Conservation (phyloP, 257 asterid genomes). For the Forsythia suspensa region DNA sequence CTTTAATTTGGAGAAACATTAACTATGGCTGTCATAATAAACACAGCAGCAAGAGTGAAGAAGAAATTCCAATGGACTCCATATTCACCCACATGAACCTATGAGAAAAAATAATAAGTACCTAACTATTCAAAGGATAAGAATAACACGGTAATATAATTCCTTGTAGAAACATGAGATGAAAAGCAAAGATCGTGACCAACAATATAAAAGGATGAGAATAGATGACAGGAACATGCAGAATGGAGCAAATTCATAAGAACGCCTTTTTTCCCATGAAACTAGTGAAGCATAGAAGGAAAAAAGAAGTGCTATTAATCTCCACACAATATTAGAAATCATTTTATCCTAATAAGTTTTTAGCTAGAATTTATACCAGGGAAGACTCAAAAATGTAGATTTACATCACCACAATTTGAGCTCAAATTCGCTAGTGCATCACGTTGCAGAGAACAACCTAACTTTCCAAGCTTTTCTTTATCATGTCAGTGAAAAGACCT, state of each 20-base stretch:
- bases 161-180: conserved; percentile 6
- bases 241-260: conserved; percentile 10
- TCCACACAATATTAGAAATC: too few species aligned
- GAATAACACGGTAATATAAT: neutral
- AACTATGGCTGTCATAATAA: conserved; percentile 65
- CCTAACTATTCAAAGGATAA: conserved; percentile 10
- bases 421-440: too few species aligned
- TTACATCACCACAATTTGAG: too few species aligned
- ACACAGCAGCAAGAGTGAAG: conserved; percentile 90
- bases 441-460: too few species aligned
- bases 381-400: too few species aligned
- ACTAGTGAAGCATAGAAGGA: too few species aligned
- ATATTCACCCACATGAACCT: conserved; percentile 97
- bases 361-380: too few species aligned
- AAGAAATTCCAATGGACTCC: conserved; percentile 99
- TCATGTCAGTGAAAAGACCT: too few species aligned
- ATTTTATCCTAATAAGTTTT: too few species aligned
- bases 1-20: conserved; percentile 60
- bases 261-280: neutral
- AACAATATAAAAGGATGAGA: neutral
- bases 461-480: too few species aligned
- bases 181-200: conserved; percentile 9
- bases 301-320: too few species aligned
- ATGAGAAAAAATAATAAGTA: conserved; percentile 18
- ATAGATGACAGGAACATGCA: neutral